Evolutionary conservation across 768 basidiomycete species (phyloP).

Genomic region (Russula virescens): DNA sequence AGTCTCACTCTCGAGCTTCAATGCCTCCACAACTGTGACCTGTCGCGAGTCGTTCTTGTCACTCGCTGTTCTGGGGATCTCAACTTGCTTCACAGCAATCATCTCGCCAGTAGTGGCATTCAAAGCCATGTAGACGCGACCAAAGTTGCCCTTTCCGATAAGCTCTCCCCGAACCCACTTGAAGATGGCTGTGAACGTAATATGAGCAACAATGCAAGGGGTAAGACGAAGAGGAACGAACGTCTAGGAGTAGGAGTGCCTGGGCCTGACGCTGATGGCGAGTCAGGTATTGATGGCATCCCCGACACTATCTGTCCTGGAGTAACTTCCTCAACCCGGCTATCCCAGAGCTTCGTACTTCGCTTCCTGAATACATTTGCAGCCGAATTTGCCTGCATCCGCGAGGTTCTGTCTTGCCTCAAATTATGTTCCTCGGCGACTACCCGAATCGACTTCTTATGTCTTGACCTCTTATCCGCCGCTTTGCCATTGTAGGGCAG

Average conservation of each 20-base stretch:
- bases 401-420: slow-evolving; percentile 63
- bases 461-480: slow-evolving; percentile 41
- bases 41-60: slow-evolving; percentile 89
- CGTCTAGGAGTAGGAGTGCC: slow-evolving; percentile 45
- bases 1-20: slow-evolving; percentile 94
- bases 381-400: slow-evolving; percentile 45
- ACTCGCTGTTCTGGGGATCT: slow-evolving; percentile 84
- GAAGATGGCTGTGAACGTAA: slow-evolving; percentile 61
- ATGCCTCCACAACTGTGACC: slow-evolving; percentile 77
- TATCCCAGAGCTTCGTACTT: slow-evolving; percentile 95
- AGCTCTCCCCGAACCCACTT: slow-evolving; percentile 98
- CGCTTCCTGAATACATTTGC: slow-evolving; percentile 62
- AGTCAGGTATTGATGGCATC: slow-evolving; percentile 46
- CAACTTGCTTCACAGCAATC: slow-evolving; percentile 99
- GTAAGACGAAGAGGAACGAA: slow-evolving; percentile 37
- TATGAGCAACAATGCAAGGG: slow-evolving; percentile 3
- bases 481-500: slow-evolving; percentile 24
- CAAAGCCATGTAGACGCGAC: slow-evolving; percentile 90
- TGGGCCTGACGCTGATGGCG: slow-evolving; percentile 43
- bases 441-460: slow-evolving; percentile 88
- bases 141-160: slow-evolving; percentile 96
- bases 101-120: slow-evolving; percentile 97
- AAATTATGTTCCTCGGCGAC: slow-evolving; percentile 87
- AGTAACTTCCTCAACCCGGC: slow-evolving; percentile 87
- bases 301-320: slow-evolving; percentile 56